phyloP scores from a whole-genome alignment of 441 rosid species.

The Pelargonium citronellum region DNA sequence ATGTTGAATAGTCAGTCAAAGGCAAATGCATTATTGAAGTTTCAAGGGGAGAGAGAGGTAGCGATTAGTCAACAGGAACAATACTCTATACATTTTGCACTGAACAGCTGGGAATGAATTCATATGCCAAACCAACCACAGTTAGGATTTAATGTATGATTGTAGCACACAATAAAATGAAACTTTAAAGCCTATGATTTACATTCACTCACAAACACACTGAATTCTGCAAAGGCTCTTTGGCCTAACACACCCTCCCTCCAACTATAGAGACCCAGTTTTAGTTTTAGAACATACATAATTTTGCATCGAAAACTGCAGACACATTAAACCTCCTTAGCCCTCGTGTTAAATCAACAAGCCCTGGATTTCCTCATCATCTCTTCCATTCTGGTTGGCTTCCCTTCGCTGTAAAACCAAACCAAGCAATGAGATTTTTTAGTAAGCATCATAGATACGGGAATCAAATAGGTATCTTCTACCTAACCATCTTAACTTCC shows the following conservation, averaged over 20 bases:
- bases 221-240: conserved; percentile 12
- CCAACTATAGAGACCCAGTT: conserved; percentile 18
- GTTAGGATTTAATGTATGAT: conserved; percentile 19
- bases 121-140: conserved; percentile 20
- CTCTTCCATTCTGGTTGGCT: conserved; percentile 62
- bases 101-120: conserved; percentile 14
- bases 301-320: conserved; percentile 27
- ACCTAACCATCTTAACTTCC: neutral
- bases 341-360: conserved; percentile 22
- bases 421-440: neutral
- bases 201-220: conserved; percentile 41
- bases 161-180: conserved; percentile 16
- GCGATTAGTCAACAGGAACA: too few species aligned
- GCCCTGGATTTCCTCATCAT: conserved; percentile 29
- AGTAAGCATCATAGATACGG: neutral
- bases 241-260: conserved; percentile 15
- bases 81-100: neutral
- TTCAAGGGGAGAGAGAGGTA: too few species aligned
- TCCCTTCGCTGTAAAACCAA: conserved; percentile 55
- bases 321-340: conserved; percentile 12
- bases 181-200: conserved; percentile 44
- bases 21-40: too few species aligned
- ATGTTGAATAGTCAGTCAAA: too few species aligned
- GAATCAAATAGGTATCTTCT: neutral
- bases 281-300: conserved; percentile 25